Base-by-base conservation (phyloP, 495 filamentous ascomycete genomes). In the Lasiosphaeria miniovina region DNA sequence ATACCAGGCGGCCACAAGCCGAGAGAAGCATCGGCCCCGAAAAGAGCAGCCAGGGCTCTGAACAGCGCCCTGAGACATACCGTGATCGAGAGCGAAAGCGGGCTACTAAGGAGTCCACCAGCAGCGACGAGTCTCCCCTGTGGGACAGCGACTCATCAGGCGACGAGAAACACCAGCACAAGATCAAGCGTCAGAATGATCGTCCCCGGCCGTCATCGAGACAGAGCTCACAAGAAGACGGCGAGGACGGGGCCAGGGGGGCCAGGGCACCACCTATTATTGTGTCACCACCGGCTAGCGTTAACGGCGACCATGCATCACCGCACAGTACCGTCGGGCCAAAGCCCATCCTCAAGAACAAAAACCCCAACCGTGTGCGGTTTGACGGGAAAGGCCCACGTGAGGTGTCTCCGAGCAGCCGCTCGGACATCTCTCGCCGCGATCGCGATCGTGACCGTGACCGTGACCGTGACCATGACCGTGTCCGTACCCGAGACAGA, bases 331-430 rank as follows among this genome's bases (percentile, higher is more conserved):
- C 75, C 0, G 68, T 73, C 1, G 68, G 62, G 54, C 78, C 78
- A 3, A 81, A 80, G 62, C 72, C 78, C 15, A 81, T 81, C 36
- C 70, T 81, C 6, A 81, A 81, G 71, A 80, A 80, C 65, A 74
- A 74, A 61, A 77, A 80, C 51, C 72, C 74, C 35, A 72, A 81
- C 52, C 75, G 75, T 49, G 78, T 81, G 11, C 73, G 71, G 2
- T 80, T 80, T 50, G 75, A 75, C 24, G 64, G 67, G 7, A 65
- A 77, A 49, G 77, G 77, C 5, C 68, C 72, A 17, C 60, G 57
- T 55, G 61, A 76, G 64, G 60, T 80, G 56, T 62, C 55, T 43
- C 55, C 70, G 17, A 53, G 65, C 54, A 38, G 73, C 36, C 55
- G 62, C 24, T 55, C 61, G 35, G 65, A 65, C 32, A 63, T 66